Base-by-base conservation (phyloP, 1,284 basidiomycete species). In the Rhizoctonia solani region DNA sequence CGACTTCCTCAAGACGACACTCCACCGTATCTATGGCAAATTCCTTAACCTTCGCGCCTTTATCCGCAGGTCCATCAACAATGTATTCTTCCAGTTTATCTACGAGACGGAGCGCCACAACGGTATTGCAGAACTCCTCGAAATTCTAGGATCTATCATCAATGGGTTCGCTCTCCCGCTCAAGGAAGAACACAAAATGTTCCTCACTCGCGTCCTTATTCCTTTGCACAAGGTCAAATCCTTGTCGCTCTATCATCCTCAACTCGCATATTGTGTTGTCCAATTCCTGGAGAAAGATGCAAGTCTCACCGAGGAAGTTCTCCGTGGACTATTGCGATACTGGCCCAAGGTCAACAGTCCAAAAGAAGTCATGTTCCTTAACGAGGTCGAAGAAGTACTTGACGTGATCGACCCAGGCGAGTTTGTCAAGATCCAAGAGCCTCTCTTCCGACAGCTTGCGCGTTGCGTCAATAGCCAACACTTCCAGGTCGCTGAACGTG, bases 361-460 rank as follows among this genome's bases (percentile, higher is more conserved):
- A n/a, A 99, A 99, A 80, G 97, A 99, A 77, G 97, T 99, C 79
- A 99, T 99, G 97, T 99, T 94, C 82, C 83, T 99, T 71, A 99
- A 98, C 80, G 97, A 99, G 81, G 94, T 99, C 68, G 97, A 99
- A 78, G 97, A 99, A 81, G 93, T 99, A 19, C 81, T 99, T 69
- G 97, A 99, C 77, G 97, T 99, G 67, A 98, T 98, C 73, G 96
- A 99, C 77, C 93, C 95, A 6, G 85, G 84, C 69, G 96, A 99
- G 78, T 99, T 99, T 80, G 90, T 90, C 77, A 99, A 98, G 84
- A 93, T 99, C 72, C 92, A 97, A 79, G 83, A 94, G 41, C 88
- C 93, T 0, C 82, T 99, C 55, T 99, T 99, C 85, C 89, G 90
- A 71, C 97, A 99, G 77, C 85, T 99, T 27, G 90, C 95, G 42